A percentile compares a stretch with the other conserved stretches of the same genome.
These are phyloP conservation scores for Monosporascus cannonballus DNA, from an alignment of 2,329 filamentous ascomycete genomes.

Conservation along the genomic window DNA sequence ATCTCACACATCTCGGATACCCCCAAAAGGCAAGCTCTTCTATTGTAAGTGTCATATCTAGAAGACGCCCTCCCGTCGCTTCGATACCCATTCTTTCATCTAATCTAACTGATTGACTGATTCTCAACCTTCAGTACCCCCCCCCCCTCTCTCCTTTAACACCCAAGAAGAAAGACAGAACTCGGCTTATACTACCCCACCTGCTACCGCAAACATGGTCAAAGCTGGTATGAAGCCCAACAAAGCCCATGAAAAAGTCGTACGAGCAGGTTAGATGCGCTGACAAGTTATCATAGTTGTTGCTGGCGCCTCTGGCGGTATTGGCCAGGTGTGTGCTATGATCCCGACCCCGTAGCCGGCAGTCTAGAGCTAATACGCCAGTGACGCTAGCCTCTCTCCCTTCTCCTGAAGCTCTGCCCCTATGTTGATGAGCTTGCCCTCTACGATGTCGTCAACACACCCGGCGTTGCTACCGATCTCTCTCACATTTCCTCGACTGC, in stretches of 20 bases:
- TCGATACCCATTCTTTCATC: too few relatives aligned
- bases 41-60: too few relatives aligned
- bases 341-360: not conserved
- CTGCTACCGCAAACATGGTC: constrained; percentile 41
- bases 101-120: not conserved
- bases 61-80: too few relatives aligned
- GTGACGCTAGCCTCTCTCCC: constrained; percentile 72
- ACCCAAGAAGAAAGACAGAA: not conserved
- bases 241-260: not conserved
- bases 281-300: constrained; percentile 49
- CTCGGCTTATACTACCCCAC: constrained; percentile 12
- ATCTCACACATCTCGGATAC: too few relatives aligned
- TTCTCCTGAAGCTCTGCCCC: constrained; percentile 87
- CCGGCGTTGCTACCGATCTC: constrained; percentile 90
- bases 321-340: constrained; percentile 74
- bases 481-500: constrained; percentile 94
- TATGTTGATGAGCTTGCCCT: constrained; percentile 88
- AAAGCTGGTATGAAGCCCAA: constrained; percentile 47
- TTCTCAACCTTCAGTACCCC: not conserved
- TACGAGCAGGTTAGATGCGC: not conserved
- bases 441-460: constrained; percentile 99
- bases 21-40: too few relatives aligned
- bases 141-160: too few relatives aligned
- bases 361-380: constrained; percentile 11
- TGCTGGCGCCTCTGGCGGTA: constrained; percentile 95